These are phyloP conservation scores for Naganishia sp. DNA, from an alignment of 1,284 basidiomycete species.

Conservation along the genomic window DNA sequence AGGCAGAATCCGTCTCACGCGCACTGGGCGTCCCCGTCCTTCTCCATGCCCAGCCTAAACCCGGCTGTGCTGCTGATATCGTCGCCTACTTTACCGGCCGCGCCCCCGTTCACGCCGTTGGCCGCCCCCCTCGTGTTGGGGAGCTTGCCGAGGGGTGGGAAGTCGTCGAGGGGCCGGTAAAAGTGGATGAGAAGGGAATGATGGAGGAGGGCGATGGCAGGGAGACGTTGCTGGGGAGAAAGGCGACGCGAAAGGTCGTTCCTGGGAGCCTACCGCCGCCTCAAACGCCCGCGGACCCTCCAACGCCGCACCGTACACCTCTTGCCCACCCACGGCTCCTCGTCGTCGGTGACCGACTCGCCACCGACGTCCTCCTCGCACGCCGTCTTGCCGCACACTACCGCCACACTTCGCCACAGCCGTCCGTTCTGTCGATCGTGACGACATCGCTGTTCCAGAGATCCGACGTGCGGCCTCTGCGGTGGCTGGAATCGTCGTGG, in stretches of 20 bases:
- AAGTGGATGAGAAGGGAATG: slow-evolving; percentile 39
- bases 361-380: slow-evolving; percentile 86
- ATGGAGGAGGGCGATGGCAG: slow-evolving; percentile 37
- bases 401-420: slow-evolving; percentile 23
- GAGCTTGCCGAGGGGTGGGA: not conserved
- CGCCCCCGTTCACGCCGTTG: not conserved
- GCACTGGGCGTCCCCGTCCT: slow-evolving; percentile 80
- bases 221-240: slow-evolving; percentile 44
- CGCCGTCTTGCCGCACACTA: slow-evolving; percentile 60
- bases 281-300: slow-evolving; percentile 53
- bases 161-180: slow-evolving; percentile 36
- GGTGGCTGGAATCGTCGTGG: slow-evolving; percentile 53
- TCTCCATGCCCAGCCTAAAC: slow-evolving; percentile 73
- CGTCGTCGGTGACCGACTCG: slow-evolving; percentile 83
- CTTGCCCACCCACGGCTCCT: slow-evolving; percentile 64
- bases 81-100: slow-evolving; percentile 60
- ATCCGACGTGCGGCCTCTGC: slow-evolving; percentile 46
- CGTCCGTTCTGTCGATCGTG: slow-evolving; percentile 44
- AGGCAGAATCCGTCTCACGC: slow-evolving; percentile 83
- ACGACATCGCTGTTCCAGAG: slow-evolving; percentile 48
- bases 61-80: slow-evolving; percentile 70
- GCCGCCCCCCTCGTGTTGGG: not conserved
- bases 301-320: slow-evolving; percentile 57
- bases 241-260: not conserved
- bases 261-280: not conserved